Base-by-base conservation (phyloP, 225 moss, liverwort and hornwort species). In the Polytrichum formosum region DNA sequence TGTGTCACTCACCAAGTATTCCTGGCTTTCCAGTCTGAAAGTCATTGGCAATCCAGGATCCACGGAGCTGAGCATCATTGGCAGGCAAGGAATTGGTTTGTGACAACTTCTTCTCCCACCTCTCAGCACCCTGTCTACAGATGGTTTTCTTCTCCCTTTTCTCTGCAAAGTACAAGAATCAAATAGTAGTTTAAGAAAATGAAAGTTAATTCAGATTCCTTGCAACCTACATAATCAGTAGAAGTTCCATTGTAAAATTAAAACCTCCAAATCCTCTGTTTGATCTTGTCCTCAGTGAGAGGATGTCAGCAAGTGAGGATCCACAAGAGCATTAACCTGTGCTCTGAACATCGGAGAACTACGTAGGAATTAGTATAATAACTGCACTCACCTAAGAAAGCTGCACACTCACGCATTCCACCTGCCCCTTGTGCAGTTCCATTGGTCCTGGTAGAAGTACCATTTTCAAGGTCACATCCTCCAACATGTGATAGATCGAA, bases 31-130 rank as follows among this genome's bases (percentile, higher is more conserved):
- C 68, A 55, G 55, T 26, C 21, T n/a, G 55, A 55, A 28, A 21
- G 21, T 27, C 54, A 68, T 54, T 54, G 27, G 37, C 55, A 26
- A 55, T 68, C 54, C 68, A 56, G 25, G 26, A 54, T 56, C 26
- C 55, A 19, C 26, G 23, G 2, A 18, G 13, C 68, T 23, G 54
- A 54, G 68, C 7, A 55, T 56, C 68, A 56, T 68, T 68, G 13
- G 55, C 31, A 7, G 28, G 27, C 18, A 27, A 18, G 26, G 55
- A 26, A 68, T 18, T 56, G 55, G 26, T 26, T 26, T 68, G 68
- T 6, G 68, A 56, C 55, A 55, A 55, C 68, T 29, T 68, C 68
- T 56, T 68, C 28, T 68, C 68, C 54, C 54, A 54, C 17, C 55
- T 68, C 18, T 68, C 55, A 2, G n/a, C 55, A 55, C 54, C 54